Percentiles rank a stretch among this genome's conserved stretches.
Evolutionary conservation across 2,329 filamentous ascomycete species (phyloP).

Genomic region (Celoporthe dispersa): DNA sequence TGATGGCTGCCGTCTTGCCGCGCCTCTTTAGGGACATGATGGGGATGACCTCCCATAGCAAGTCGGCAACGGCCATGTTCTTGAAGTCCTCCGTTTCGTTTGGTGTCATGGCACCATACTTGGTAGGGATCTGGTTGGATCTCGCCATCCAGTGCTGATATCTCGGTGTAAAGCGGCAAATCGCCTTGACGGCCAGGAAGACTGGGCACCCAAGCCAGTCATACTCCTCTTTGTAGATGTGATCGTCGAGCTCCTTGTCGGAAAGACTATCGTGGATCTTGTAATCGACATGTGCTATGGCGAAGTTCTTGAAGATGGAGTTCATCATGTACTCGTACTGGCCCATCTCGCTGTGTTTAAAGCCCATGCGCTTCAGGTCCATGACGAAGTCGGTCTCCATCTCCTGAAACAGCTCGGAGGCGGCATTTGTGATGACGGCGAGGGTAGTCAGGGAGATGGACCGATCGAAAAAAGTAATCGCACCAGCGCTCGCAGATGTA

Average conservation of each 20-base stretch:
- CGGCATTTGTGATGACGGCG: slow-evolving; percentile 39
- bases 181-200: slow-evolving; percentile 30
- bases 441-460: slow-evolving; percentile 35
- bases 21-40: slow-evolving; percentile 37
- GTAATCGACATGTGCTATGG: slow-evolving; percentile 36
- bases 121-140: slow-evolving; percentile 18
- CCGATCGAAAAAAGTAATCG: slow-evolving; percentile 39
- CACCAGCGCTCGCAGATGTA: slow-evolving; percentile 39
- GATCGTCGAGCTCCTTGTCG: slow-evolving; percentile 32
- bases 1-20: slow-evolving; percentile 27
- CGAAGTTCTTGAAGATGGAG: background rate
- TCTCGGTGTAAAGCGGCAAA: slow-evolving; percentile 31
- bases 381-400: slow-evolving; percentile 36
- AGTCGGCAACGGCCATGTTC: background rate
- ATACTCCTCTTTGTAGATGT: slow-evolving; percentile 36
- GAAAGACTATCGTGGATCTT: slow-evolving; percentile 31
- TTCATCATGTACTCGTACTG: slow-evolving; percentile 1
- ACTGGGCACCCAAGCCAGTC: slow-evolving; percentile 37
- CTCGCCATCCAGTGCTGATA: slow-evolving; percentile 35
- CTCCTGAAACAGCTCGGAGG: slow-evolving; percentile 39
- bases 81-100: slow-evolving; percentile 31
- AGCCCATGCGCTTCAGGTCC: slow-evolving; percentile 26
- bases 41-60: slow-evolving; percentile 27
- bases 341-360: slow-evolving; percentile 1
- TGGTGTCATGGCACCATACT: slow-evolving; percentile 33